Evolutionary conservation across 352 stramenopile species (phyloP).

Genomic region (Phytophthora sp.): DNA sequence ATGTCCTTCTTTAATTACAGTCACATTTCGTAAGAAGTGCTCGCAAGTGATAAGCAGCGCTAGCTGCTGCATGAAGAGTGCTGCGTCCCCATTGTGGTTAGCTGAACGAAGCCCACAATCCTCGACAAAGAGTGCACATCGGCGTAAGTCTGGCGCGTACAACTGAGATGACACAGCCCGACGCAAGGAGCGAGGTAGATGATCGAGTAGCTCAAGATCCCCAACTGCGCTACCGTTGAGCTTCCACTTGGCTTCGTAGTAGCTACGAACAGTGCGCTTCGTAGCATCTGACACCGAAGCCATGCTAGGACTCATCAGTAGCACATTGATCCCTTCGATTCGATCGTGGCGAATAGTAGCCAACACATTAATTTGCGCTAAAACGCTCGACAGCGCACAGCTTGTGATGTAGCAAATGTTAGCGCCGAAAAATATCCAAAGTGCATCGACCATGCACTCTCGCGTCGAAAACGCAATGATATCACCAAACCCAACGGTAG

Average conservation of each 20-base stretch:
- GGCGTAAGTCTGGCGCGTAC: conserved; percentile 41
- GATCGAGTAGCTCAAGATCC: conserved; percentile 52
- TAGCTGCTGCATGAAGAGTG: conserved; percentile 42
- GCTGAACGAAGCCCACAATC: not conserved
- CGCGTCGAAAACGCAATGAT: conserved; percentile 64
- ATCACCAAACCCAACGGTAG: conserved; percentile 74
- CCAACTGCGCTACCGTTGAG: conserved; percentile 64
- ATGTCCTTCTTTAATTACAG: conserved; percentile 60
- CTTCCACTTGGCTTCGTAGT: conserved; percentile 80
- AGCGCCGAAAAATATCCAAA: conserved; percentile 78
- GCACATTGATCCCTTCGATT: conserved; percentile 67
- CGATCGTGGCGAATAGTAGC: conserved; percentile 51
- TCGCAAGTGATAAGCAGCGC: conserved; percentile 48
- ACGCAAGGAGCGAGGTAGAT: conserved; percentile 57
- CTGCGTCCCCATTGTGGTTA: conserved; percentile 13
- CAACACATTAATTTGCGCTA: conserved; percentile 59
- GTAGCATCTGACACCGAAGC: conserved; percentile 47
- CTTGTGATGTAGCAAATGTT: conserved; percentile 81
- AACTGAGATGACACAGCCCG: conserved; percentile 37
- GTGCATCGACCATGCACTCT: conserved; percentile 56
- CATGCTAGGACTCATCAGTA: conserved; percentile 50
- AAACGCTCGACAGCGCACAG: conserved; percentile 61
- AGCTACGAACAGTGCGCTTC: conserved; percentile 59
- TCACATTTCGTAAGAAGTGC: conserved; percentile 65
- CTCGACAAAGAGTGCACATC: conserved; percentile 39